Evolutionary conservation across 306 rosid species (phyloP).

Genomic region (Cercis canadensis): DNA sequence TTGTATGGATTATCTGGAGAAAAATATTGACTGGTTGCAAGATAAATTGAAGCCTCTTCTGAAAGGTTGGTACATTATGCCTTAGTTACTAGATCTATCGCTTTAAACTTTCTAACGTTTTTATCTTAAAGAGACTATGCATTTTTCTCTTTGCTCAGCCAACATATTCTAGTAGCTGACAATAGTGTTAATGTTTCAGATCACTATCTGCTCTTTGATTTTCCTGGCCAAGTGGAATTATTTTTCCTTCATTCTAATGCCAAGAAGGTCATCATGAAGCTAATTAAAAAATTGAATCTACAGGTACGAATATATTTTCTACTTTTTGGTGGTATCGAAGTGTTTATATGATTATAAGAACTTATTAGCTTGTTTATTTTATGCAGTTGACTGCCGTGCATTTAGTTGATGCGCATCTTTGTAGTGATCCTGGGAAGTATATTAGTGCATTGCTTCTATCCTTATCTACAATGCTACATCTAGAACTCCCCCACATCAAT

Average conservation of each 20-base stretch:
- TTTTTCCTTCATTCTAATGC: slow-evolving; percentile 89
- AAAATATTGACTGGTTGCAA: slow-evolving; percentile 90
- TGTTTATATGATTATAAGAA: slow-evolving; percentile 17
- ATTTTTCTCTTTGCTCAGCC: slow-evolving; percentile 25
- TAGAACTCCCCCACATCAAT: slow-evolving; percentile 90
- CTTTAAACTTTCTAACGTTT: slow-evolving; percentile 4
- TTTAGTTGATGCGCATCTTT: slow-evolving; percentile 94
- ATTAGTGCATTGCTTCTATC: slow-evolving; percentile 87
- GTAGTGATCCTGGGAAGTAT: slow-evolving; percentile 97
- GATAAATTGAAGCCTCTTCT: slow-evolving; percentile 80
- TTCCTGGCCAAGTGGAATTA: slow-evolving; percentile 96
- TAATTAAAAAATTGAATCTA: slow-evolving; percentile 73
- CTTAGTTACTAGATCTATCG: slow-evolving; percentile 20
- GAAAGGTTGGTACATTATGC: slow-evolving; percentile 66
- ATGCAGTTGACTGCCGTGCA: slow-evolving; percentile 93
- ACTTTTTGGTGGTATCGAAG: slow-evolving; percentile 30
- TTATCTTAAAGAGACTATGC: slow-evolving; percentile 24
- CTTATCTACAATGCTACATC: slow-evolving; percentile 87
- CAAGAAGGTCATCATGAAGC: slow-evolving; percentile 77
- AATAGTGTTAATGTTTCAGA: slow-evolving; percentile 60
- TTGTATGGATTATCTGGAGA: slow-evolving; percentile 96
- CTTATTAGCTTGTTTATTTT: slow-evolving; percentile 47
- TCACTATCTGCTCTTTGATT: slow-evolving; percentile 96
- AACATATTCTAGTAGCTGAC: slow-evolving; percentile 26
- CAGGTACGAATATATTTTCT: slow-evolving; percentile 60